Evolutionary conservation across 352 stramenopile genomes (phyloP), one percentile per base, ranked within the genome.

Genomic region (Phytopythium montanum): DNA sequence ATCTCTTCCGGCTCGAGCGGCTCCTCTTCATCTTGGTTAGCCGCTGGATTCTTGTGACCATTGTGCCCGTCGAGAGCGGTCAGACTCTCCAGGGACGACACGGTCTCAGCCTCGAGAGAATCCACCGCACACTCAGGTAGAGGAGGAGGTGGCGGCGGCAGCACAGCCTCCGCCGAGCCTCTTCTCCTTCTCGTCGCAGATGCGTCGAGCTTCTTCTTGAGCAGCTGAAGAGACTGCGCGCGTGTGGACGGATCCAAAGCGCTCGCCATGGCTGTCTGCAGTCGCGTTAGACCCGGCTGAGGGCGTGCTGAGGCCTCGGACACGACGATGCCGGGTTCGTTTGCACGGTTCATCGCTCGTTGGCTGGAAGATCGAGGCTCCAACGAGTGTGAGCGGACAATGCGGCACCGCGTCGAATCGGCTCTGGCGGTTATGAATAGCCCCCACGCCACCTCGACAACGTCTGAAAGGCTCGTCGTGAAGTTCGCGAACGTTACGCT

Each of bases 201-300:
- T 5, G 21, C 25, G 10, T 41, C 56, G 2, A 72, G 55, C 44
- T 66, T 72, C 28, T 58, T 75, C 46, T 75, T 75, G 31, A 72
- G 38, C 26, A 75, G 42, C 19, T 63, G 48, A 41, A 75, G 64
- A 19, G 63, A 68, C 31, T 61, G 42, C 13, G 61, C 21, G 25
- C 64, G 64, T 23, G 26, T 28, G 0, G 53, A 46, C 23, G 25
- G 10, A 16, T 46, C 39, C 3, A n/a, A 34, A 5, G 29, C 31
- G n/a, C 18, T 23, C 39, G 39, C 2, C 39, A 19, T 25, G 39
- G 19, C 39, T 45, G 39, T 16, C 39, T 45, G 39, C 39, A n/a
- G 19, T 25, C 14, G 39, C 39, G 44, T 10, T 21, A 21, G 28
- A 0, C 44, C 5, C 9, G 44, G 21, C n/a, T 23, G 44, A 19